phyloP scores from a whole-genome alignment of 2,329 filamentous ascomycete genomes.

The Aureobasidium sp. region DNA sequence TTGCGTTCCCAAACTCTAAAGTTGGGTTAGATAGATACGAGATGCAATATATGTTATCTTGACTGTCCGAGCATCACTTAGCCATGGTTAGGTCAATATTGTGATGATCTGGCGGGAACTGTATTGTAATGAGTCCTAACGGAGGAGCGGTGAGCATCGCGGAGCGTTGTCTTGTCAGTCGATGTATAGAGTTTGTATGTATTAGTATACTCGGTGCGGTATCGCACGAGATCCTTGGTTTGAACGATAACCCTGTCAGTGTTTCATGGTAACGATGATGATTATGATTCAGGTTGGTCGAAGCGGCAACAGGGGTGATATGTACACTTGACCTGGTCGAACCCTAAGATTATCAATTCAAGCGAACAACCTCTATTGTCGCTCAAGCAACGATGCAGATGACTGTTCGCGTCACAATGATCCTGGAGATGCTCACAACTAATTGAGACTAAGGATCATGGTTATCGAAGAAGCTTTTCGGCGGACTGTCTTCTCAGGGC shows the following conservation, averaged over 20 bases:
- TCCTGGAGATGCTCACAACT: neutral
- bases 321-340: neutral
- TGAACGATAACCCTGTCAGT: neutral
- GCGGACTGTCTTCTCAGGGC: neutral
- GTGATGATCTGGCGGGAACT: neutral
- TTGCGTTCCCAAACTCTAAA: neutral
- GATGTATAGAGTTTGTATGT: neutral
- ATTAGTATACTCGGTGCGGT: neutral
- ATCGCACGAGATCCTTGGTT: neutral
- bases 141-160: neutral
- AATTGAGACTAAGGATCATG: neutral
- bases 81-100: neutral
- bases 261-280: neutral
- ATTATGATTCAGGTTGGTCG: neutral
- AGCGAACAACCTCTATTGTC: neutral
- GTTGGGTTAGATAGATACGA: neutral
- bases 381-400: neutral
- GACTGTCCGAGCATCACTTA: neutral
- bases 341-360: neutral
- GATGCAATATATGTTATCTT: neutral
- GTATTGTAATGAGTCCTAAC: neutral
- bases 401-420: neutral
- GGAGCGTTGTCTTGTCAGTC: neutral
- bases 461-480: neutral
- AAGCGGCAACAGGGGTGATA: neutral